Evolutionary conservation across 768 basidiomycete species (phyloP).

Genomic region (Boletus rubescentipes): DNA sequence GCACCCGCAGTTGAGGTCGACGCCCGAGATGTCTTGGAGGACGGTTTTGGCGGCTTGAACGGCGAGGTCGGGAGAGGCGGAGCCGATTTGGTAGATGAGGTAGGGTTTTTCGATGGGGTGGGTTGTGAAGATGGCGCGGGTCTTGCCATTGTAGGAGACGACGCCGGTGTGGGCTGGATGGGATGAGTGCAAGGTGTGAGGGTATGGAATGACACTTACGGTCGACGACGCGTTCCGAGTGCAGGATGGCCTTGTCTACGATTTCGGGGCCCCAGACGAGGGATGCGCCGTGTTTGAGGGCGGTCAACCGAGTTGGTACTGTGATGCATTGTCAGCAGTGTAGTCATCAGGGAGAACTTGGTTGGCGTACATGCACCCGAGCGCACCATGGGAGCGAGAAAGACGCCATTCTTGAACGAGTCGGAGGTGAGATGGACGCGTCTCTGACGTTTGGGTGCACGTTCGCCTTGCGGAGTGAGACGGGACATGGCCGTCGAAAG

Average conservation of each 20-base stretch:
- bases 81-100: conserved; percentile 94
- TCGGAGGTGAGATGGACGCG: conserved; percentile 60
- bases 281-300: conserved; percentile 89
- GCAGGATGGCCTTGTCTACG: conserved; percentile 93
- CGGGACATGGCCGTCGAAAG: not conserved
- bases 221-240: conserved; percentile 80
- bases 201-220: conserved; percentile 49
- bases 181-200: not conserved
- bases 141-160: conserved; percentile 81
- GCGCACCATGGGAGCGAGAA: conserved; percentile 98
- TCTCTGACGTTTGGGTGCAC: conserved; percentile 51
- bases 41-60: conserved; percentile 89
- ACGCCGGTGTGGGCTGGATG: conserved; percentile 79
- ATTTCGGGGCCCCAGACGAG: conserved; percentile 97
- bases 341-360: not conserved
- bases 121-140: conserved; percentile 83
- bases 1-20: conserved; percentile 98
- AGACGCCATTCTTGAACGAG: conserved; percentile 85
- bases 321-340: conserved; percentile 4
- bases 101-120: conserved; percentile 95
- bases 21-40: conserved; percentile 83
- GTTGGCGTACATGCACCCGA: conserved; percentile 75
- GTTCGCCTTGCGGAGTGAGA: conserved; percentile 8
- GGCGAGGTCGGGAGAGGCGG: conserved; percentile 84
- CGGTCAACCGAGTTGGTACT: conserved; percentile 86